A percentile compares a stretch with the other conserved stretches of the same genome.
Conservation (phyloP, 2,329 filamentous ascomycete genomes). For the Zymoseptoria crescenta region DNA sequence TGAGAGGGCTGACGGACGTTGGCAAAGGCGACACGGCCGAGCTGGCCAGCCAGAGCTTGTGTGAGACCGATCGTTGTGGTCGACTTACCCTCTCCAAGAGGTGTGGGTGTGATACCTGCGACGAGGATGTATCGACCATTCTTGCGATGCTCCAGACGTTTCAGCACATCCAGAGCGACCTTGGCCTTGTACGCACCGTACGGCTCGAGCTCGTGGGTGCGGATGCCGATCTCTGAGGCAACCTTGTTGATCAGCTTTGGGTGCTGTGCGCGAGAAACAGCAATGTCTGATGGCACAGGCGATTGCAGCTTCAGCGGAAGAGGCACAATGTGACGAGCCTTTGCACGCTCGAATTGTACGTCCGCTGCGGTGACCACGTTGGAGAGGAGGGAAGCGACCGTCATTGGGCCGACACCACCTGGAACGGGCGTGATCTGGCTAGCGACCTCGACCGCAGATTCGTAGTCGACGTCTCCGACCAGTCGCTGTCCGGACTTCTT, state of each 20-base stretch:
- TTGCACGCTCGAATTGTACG: constrained; percentile 73
- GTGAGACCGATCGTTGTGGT: constrained; percentile 95
- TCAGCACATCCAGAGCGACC: constrained; percentile 73
- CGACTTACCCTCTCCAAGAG: constrained; percentile 94
- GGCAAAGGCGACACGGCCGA: constrained; percentile 83
- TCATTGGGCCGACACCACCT: constrained; percentile 97
- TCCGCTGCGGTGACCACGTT: constrained; percentile 87
- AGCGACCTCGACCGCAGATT: constrained; percentile 73
- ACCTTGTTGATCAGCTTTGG: constrained; percentile 87
- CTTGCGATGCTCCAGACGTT: constrained; percentile 75
- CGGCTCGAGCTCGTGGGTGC: constrained; percentile 81
- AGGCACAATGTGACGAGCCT: constrained; percentile 68
- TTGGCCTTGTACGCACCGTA: constrained; percentile 96
- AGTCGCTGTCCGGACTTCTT: constrained; percentile 90
- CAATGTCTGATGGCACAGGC: constrained; percentile 93
- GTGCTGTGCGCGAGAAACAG: constrained; percentile 76
- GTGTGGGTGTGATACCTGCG: constrained; percentile 92
- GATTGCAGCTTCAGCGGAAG: constrained; percentile 71
- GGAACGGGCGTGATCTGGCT: constrained; percentile 94
- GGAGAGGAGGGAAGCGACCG: constrained; percentile 93
- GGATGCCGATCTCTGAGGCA: constrained; percentile 80
- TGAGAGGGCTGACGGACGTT: constrained; percentile 96
- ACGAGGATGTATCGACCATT: constrained; percentile 90
- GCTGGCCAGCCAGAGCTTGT: constrained; percentile 82
- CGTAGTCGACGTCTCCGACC: constrained; percentile 92